These are phyloP conservation scores for Magnaporthiopsis incrustans DNA, from an alignment of 2,329 filamentous ascomycete species.

Conservation along the genomic window DNA sequence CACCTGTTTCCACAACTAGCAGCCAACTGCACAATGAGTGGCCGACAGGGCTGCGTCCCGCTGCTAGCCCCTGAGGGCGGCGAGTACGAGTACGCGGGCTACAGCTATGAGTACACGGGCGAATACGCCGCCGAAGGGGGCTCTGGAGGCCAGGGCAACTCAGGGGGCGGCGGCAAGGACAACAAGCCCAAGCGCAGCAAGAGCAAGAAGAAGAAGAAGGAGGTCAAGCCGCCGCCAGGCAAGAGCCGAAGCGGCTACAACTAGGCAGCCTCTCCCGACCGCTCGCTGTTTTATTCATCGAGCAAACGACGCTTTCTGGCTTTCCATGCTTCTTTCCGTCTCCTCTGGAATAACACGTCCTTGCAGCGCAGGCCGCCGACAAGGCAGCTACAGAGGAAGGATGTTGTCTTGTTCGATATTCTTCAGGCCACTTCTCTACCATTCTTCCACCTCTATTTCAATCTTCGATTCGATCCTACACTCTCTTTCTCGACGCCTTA, in stretches of 20 bases:
- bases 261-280: neutral
- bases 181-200: slow-evolving; percentile 2
- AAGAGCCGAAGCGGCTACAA: slow-evolving; percentile 9
- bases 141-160: neutral
- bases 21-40: neutral
- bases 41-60: neutral
- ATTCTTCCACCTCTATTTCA: neutral
- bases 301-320: no score
- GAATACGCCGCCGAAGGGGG: neutral
- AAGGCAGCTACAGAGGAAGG: no score
- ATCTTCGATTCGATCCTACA: neutral
- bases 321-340: no score
- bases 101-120: slow-evolving; percentile 2
- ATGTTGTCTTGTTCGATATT: no score
- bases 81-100: slow-evolving; percentile 1
- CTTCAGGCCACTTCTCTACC: no score
- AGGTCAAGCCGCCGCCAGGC: slow-evolving; percentile 7
- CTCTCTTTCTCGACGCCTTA: neutral
- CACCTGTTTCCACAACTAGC: neutral
- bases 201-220: slow-evolving; percentile 6
- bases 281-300: neutral
- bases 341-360: neutral
- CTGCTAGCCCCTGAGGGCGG: slow-evolving; percentile 1
- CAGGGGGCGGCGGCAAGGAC: neutral
- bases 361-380: neutral